Evolutionary conservation across 2,329 filamentous ascomycete species (phyloP), one percentile per base, ranked within the genome.

Genomic region (Aurifilum marmelostoma): DNA sequence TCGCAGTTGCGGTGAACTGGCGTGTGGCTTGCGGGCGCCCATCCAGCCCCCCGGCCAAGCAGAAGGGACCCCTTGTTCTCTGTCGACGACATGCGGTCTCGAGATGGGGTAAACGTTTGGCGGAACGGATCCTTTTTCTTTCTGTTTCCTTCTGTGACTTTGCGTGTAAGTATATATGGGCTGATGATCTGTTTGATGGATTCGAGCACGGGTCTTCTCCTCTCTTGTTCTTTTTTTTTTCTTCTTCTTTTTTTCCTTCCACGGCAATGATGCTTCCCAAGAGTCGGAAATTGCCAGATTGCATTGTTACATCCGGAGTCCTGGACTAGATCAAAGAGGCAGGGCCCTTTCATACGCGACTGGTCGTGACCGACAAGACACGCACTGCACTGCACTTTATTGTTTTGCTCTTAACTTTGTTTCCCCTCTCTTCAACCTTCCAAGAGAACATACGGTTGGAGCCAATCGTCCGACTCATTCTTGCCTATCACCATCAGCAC

Each of bases 1-100:
- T 59, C 58, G 56, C 34, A 60, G 24, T 66, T 69, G 68, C 62
- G 60, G 29, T 67, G 56, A 32, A 56, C 52, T 59, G 56, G 29
- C 9, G 18, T 4, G 50, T n/a, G 34, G 34, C 34, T 34, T 54
- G 50, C 24, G 54, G 29, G 54, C 54, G 60, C 39, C 63, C 63
- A 34, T 41, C 52, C 37, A 47, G 54, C 52, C 54, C 54, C 54
- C 18, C 2, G 4, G n/a, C n/a, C n/a, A n/a, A n/a, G n/a, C n/a
- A n/a, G n/a, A 11, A 65, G 58, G 54, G 61, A 29, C n/a, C 27
- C 52, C 52, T 56, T 54, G 50, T 16, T 54, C 11, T n/a, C 50
- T 54, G 24, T 54, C 37, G 58, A 61, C 64, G 66, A 62, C 66
- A 61, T 67, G 47, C 16, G 34, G n/a, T 29, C n/a, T 47, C 34